A percentile compares a stretch with the other conserved stretches of the same genome.
Conservation (phyloP, 129 eudicot species). For the Ambrosia artemisiifolia region DNA sequence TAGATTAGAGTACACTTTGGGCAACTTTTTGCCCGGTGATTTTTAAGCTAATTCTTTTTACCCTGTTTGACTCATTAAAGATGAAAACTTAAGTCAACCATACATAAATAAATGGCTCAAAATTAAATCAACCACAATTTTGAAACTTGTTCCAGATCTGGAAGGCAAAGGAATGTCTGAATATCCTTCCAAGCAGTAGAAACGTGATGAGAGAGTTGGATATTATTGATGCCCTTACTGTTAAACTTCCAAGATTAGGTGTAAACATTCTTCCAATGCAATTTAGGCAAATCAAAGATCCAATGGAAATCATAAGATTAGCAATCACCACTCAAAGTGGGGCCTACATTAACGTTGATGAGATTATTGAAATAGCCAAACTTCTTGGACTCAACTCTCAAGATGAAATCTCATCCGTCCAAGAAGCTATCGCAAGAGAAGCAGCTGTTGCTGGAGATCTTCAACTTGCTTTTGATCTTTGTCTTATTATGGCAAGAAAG, state of each 20-base stretch:
- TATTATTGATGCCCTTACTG: conserved; percentile 76
- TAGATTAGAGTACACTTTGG: too few relatives aligned
- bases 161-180: conserved; percentile 96
- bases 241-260: conserved; percentile 87
- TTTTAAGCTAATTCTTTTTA: background rate
- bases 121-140: conserved; percentile 12
- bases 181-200: conserved; percentile 72
- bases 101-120: background rate
- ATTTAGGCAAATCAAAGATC: conserved; percentile 92
- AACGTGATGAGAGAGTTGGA: conserved; percentile 80
- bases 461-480: conserved; percentile 86
- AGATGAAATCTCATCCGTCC: conserved; percentile 82
- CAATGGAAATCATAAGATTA: conserved; percentile 82
- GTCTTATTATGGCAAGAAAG: conserved; percentile 80
- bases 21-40: background rate
- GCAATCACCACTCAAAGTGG: conserved; percentile 87
- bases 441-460: conserved; percentile 98
- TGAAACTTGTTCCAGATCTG: conserved; percentile 61
- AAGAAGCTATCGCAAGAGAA: conserved; percentile 98
- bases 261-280: conserved; percentile 83
- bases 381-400: conserved; percentile 92
- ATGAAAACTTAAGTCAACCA: background rate
- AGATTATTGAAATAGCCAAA: conserved; percentile 80
- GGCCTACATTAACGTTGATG: conserved; percentile 80
- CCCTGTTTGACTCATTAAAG: background rate